Evolutionary conservation across 1,284 basidiomycete genomes (phyloP).

Genomic region (Tylopilus sp.): DNA sequence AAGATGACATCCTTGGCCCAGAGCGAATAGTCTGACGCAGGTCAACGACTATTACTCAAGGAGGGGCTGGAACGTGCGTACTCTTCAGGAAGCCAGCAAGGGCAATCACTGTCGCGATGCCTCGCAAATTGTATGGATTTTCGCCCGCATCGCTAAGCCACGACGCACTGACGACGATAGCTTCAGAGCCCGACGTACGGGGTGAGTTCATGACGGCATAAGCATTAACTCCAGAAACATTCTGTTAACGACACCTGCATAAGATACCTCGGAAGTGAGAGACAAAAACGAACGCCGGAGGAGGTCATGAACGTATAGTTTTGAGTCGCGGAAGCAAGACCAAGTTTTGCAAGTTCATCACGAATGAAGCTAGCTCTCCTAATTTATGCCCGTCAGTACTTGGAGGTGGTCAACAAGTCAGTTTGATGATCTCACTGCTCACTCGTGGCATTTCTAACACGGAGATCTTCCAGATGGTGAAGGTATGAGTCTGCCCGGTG

Average conservation of each 20-base stretch:
- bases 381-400: conserved; percentile 12
- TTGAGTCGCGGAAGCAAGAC: conserved; percentile 67
- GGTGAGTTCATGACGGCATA: conserved; percentile 84
- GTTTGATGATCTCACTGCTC: conserved; percentile 54
- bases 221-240: conserved; percentile 64
- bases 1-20: conserved; percentile 96
- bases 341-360: conserved; percentile 64
- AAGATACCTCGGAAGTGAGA: conserved; percentile 16
- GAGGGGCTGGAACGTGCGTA: conserved; percentile 34
- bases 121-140: conserved; percentile 76
- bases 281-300: conserved; percentile 39
- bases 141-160: conserved; percentile 72
- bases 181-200: conserved; percentile 85
- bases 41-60: neutral
- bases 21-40: conserved; percentile 68
- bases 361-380: conserved; percentile 62
- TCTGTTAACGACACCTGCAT: conserved; percentile 34
- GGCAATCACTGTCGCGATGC: conserved; percentile 79
- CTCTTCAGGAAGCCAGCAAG: conserved; percentile 82
- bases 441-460: conserved; percentile 61
- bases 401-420: neutral
- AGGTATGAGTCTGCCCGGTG: conserved; percentile 78
- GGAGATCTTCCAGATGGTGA: conserved; percentile 60
- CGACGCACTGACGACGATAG: conserved; percentile 85
- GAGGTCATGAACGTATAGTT: conserved; percentile 56